Base-by-base conservation (phyloP, 2,329 filamentous ascomycete genomes). In the Calonectria fujianensis region DNA sequence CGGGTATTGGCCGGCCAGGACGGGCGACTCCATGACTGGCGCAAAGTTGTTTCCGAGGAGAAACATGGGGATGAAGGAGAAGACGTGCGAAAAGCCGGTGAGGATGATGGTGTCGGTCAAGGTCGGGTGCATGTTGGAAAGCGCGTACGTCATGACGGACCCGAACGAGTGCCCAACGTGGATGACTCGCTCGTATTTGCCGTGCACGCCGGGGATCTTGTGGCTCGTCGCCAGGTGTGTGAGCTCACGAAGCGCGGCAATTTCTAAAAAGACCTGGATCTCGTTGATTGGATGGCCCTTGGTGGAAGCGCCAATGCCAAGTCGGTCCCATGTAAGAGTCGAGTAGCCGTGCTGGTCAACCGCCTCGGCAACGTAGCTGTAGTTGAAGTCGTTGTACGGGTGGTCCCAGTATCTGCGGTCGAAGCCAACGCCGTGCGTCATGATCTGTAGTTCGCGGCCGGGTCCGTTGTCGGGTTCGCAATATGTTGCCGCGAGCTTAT, bases 111-210 rank as follows among this genome's bases (percentile, higher is more conserved):
- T 91, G 75, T 93, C 89, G 48, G 89, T 91, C 72, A 90, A 84
- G 69, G 86, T 80, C 1, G 91, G 91, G 78, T 91, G 85, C 72
- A 85, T 81, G 61, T 87, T 86, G 10, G 89, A 88, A 27, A 94
- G 85, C 63, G 84, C 87, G 82, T 91, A 92, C 3, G 88, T 89
- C 77, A 91, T 89, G 8, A 88, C 83, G 0, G 91, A 91, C 39
- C 92, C 92, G 77, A 92, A 94, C 0, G 90, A 92, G 85, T 94
- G 92, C 16, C 92, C 92, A 20, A 92, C 86, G 80, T 94, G 92
- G 11, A 92, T 85, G 31, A 91, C 84, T 79, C 89, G 88, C 57
- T 80, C 72, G 77, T 84, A 87, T 27, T 76, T 76, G 61, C 82
- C 77, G 35, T 80, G 80, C n/a, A 90, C 82, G 27, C 84, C 83